Evolutionary conservation across 2,329 filamentous ascomycete genomes (phyloP).

Genomic region (Claviceps digitariae): DNA sequence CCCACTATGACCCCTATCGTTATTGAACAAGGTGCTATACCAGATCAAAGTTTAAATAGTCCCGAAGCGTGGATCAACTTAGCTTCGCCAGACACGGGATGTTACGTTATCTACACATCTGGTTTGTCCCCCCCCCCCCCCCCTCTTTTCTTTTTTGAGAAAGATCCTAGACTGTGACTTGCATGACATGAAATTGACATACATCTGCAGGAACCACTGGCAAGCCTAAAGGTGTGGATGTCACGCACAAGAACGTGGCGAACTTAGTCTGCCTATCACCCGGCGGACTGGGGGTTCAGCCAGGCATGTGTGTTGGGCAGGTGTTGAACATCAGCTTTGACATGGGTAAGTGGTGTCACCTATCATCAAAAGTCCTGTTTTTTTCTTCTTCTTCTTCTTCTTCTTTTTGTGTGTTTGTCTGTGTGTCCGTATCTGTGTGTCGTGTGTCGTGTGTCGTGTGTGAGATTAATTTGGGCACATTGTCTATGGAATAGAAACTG

Average conservation of each 20-base stretch:
- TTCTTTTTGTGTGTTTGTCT: neutral
- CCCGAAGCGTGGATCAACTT: slow-evolving; percentile 15
- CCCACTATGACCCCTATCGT: slow-evolving; percentile 13
- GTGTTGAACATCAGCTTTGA: slow-evolving; percentile 46
- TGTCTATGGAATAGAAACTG: slow-evolving; percentile 2
- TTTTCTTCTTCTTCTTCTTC: neutral
- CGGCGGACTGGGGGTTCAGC: slow-evolving; percentile 33
- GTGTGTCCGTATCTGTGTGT: neutral
- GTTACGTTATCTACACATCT: slow-evolving; percentile 42
- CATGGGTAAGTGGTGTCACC: slow-evolving; percentile 34
- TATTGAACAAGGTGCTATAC: slow-evolving; percentile 14
- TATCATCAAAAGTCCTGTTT: neutral
- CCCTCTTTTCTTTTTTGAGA: neutral
- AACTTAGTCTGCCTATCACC: slow-evolving; percentile 39
- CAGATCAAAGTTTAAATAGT: neutral
- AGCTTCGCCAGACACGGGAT: slow-evolving; percentile 23
- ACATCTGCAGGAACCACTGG: slow-evolving; percentile 33
- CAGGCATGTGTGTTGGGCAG: slow-evolving; percentile 39
- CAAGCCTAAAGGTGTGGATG: slow-evolving; percentile 44
- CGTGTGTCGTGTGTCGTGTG: no score
- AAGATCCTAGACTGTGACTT: neutral
- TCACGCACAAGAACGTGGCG: slow-evolving; percentile 39
- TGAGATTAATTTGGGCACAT: neutral
- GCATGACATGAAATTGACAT: neutral
- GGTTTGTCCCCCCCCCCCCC: slow-evolving; percentile 17